Percentiles rank a stretch among this genome's conserved stretches.
phyloP scores from a whole-genome alignment of 2,329 filamentous ascomycete genomes.

The Talaromyces sp. region DNA sequence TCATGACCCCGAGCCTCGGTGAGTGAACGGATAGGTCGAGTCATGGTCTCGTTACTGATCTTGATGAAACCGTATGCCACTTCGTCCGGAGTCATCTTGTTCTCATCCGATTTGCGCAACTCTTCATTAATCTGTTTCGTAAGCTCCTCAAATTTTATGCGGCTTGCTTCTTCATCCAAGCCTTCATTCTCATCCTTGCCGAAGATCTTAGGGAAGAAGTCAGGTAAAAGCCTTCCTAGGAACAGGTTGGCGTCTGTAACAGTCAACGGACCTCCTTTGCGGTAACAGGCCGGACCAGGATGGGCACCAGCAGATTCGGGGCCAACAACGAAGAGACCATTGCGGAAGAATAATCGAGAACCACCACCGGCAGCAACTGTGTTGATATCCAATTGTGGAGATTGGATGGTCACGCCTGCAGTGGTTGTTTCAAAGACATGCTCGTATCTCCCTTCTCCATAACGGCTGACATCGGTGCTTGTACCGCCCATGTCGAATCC shows the following conservation, averaged over 20 bases:
- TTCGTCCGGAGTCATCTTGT: conserved; percentile 69
- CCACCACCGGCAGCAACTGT: conserved; percentile 86
- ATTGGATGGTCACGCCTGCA: conserved; percentile 83
- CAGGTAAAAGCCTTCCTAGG: conserved; percentile 77
- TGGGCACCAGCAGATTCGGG: conserved; percentile 89
- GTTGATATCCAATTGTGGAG: conserved; percentile 85
- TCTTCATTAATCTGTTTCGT: conserved; percentile 75
- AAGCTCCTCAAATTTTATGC: conserved; percentile 69
- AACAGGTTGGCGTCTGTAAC: conserved; percentile 92
- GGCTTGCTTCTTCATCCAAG: conserved; percentile 71
- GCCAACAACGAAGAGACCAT: conserved; percentile 86
- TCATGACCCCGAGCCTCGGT: conserved; percentile 80
- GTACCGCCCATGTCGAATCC: conserved; percentile 94
- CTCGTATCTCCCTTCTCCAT: conserved; percentile 77
- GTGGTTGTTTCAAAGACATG: conserved; percentile 91
- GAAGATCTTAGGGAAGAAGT: conserved; percentile 96
- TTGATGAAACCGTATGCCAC: conserved; percentile 86
- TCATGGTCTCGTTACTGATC: conserved; percentile 89
- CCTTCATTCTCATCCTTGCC: conserved; percentile 83
- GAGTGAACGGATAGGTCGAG: conserved; percentile 37
- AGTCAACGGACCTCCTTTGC: conserved; percentile 83
- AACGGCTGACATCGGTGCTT: conserved; percentile 82
- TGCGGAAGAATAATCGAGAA: conserved; percentile 59
- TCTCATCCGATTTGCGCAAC: conserved; percentile 51
- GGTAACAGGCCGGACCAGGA: conserved; percentile 86